A percentile compares a stretch with the other conserved stretches of the same genome.
phyloP scores from a whole-genome alignment of 768 basidiomycete species.

The Collybia nuda region DNA sequence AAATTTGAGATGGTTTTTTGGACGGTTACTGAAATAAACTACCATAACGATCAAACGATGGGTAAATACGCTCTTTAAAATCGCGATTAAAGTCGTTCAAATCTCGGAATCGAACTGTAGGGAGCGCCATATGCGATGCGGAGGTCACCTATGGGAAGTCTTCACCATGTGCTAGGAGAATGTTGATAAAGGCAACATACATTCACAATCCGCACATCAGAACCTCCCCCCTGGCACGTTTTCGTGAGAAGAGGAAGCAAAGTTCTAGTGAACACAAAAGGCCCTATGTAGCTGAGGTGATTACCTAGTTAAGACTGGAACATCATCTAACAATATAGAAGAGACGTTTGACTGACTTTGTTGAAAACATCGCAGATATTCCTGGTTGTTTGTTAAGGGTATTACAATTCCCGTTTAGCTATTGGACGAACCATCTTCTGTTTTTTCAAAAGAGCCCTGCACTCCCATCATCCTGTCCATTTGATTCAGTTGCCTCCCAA shows the following conservation, averaged over 20 bases:
- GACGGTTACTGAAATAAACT: too few species aligned
- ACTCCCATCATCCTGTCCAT: not conserved
- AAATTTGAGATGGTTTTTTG: not conserved
- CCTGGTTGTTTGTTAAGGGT: too few species aligned
- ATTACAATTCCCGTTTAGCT: too few species aligned
- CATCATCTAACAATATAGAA: not conserved
- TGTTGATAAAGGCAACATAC: conserved; percentile 29
- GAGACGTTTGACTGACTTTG: not conserved
- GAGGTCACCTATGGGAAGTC: conserved; percentile 29
- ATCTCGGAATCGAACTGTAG: conserved; percentile 22
- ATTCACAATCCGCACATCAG: conserved; percentile 63
- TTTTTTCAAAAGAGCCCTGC: too few species aligned
- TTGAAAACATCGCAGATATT: too few species aligned
- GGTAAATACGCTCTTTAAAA: conserved; percentile 19
- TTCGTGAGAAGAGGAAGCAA: conserved; percentile 51
- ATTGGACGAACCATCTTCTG: too few species aligned
- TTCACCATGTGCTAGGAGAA: not conserved
- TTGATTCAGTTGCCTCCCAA: not conserved
- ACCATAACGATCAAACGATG: conserved; percentile 27
- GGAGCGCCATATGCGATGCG: conserved; percentile 20
- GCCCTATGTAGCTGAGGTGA: conserved; percentile 48
- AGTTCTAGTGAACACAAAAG: conserved; percentile 52
- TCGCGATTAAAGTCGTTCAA: conserved; percentile 35
- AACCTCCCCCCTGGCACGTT: conserved; percentile 44
- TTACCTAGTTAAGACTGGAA: not conserved